Base-by-base conservation (phyloP, 2,329 filamentous ascomycete species). In the Ascosphaera apis region DNA sequence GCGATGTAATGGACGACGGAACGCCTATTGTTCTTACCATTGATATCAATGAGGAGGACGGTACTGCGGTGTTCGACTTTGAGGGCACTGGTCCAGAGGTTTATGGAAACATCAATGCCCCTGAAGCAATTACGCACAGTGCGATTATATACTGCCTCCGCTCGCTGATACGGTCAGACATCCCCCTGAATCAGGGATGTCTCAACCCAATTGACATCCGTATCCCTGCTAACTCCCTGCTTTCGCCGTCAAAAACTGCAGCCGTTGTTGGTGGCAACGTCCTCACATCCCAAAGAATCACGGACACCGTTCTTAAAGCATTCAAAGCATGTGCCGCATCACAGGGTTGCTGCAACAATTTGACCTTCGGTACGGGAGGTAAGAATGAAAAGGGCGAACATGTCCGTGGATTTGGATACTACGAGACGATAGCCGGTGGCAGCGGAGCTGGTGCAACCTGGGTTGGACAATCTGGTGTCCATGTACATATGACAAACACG, bases 401-500 rank as follows among this genome's bases (percentile, higher is more conserved):
- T n/a, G 62, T 70, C n/a, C 70, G 71, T 25, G 80, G 80, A 0
- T 88, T 88, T 48, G 80, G 80, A 7, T 88, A 86, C 60, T 86
- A 86, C 52, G 81, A 88, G 53, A 88, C 81, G 2, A 86, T 88
- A 41, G 77, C 79, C 0, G 80, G 81, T 30, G 81, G 80, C 2
- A 73, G 68, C 32, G 81, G 79, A 31, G 81, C 80, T 0, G 80
- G 80, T 0, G 68, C 74, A 0, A 65, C 66, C 15, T 88, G 80
- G 80, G 65, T 75, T 40, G 80, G 80, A 16, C 76, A 78, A 16
- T 72, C 64, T 39, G 79, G 78, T 15, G 76, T 86, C 23, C 78
- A 88, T 50, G 77, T 72, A 3, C 79, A 86, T 56, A 86, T 86
- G 77, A 88, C 80, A 8, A 91, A 88, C 53, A 88, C 79, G 1